Evolutionary conservation across 441 rosid genomes (phyloP), one percentile per base, ranked within the genome.

Genomic region (Brassica balearica): DNA sequence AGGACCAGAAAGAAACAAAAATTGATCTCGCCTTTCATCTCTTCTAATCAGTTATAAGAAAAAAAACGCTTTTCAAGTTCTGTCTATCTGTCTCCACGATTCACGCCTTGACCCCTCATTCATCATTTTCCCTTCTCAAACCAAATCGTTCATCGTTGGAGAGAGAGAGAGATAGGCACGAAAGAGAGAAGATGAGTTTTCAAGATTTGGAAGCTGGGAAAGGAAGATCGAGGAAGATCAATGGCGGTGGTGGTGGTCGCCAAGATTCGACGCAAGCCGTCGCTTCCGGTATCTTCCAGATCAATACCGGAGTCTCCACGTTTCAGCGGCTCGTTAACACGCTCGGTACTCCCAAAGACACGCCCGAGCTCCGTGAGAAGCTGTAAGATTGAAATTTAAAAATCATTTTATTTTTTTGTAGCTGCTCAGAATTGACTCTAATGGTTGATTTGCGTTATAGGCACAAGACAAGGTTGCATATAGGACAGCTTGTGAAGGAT

Each of bases 301-400:
- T 93, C 90, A 95, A 89, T 73, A 95, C 99, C 62, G 87, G 95
- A 76, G 98, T 95, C 55, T 88, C 95, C 4, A 88, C 99, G 2
- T 95, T 93, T 81, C 95, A 89, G 48, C 85, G 98, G 3, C 95
- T 91, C 69, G 97, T 93, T 48, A 95, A 95, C 74, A 89, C 98
- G 77, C 96, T 95, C 36, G 98, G 99, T 10, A 93, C 98, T 65
- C 97, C 99, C 34, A 95, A 88, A 84, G 99, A 95, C 64, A 93
- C 95, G 19, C 93, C 97, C 22, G 96, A 92, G 77, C 98, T 95
- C 70, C 95, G 99, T 3, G 95, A 93, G 71, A 95, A 95, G 88
- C 89, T 95, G 99, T 93, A 75, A 82, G 23, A 7, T 36, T 36
- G 43, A 36, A 29, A 29, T 29, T 5, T 5, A 29, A 5, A 29